Conservation (phyloP, 176 grass and related monocot species). For the Avena eriantha region DNA sequence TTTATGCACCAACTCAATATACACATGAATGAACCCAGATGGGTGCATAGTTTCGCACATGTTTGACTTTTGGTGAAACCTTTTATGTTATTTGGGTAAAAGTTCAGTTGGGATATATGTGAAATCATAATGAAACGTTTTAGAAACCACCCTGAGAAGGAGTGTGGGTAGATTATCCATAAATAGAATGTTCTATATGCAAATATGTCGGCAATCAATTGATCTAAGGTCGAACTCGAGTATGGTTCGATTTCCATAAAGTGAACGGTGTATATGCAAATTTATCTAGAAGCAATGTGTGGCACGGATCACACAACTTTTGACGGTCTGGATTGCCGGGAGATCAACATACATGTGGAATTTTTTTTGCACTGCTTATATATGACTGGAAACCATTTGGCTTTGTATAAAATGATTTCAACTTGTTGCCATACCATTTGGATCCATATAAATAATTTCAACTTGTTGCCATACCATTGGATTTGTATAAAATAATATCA, state of each 20-base stretch:
- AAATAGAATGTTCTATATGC: no score
- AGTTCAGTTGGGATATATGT: no score
- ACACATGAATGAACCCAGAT: no score
- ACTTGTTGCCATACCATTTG: not conserved
- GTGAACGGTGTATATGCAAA: not conserved
- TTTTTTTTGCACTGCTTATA: not conserved
- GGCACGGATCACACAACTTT: not conserved
- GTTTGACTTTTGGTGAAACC: no score
- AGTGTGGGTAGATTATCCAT: no score
- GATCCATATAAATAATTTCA: not conserved
- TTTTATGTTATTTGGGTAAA: no score
- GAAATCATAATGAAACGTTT: no score
- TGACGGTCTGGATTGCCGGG: not conserved
- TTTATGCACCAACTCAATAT: no score
- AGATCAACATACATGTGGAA: not conserved
- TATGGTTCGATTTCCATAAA: not conserved
- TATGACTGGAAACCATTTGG: not conserved
- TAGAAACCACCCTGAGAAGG: no score
- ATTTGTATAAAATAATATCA: not conserved
- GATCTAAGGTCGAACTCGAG: not conserved
- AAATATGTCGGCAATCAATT: no score
- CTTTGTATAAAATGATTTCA: not conserved
- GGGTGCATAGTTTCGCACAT: no score
- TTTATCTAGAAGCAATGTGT: not conserved
- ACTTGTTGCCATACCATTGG: not conserved